Evolutionary conservation across 1,284 basidiomycete genomes (phyloP).

Genomic region (Marasmius sp.): DNA sequence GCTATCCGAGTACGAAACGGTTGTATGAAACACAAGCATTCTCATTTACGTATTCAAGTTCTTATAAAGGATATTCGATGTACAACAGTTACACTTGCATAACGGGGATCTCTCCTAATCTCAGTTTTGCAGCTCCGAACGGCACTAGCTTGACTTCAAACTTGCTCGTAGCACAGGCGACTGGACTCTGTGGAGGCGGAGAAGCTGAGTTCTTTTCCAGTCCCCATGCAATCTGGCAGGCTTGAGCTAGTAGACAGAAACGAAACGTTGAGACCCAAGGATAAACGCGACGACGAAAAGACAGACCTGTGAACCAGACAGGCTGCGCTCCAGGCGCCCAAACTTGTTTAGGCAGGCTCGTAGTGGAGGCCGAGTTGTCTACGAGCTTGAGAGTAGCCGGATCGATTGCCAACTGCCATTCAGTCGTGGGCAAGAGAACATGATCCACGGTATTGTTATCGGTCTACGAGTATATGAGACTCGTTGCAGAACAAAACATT

Average conservation of each 20-base stretch:
- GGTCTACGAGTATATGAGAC: conserved; percentile 6
- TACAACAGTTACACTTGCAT: conserved; percentile 18
- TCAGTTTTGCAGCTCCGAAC: conserved; percentile 36
- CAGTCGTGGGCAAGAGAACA: conserved; percentile 33
- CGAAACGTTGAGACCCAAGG: neutral
- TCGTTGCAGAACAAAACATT: neutral
- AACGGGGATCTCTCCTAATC: conserved; percentile 38
- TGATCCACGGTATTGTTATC: conserved; percentile 37
- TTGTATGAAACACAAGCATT: neutral
- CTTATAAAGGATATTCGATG: neutral
- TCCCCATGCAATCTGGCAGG: conserved; percentile 37
- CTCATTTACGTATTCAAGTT: neutral
- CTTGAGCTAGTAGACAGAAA: conserved; percentile 19
- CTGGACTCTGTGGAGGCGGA: conserved; percentile 33
- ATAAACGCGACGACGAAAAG: neutral
- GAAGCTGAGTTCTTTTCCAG: conserved; percentile 31
- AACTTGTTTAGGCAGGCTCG: conserved; percentile 31
- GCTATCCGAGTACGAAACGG: neutral
- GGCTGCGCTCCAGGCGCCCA: conserved; percentile 37
- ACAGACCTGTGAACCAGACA: conserved; percentile 31
- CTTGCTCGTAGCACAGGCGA: conserved; percentile 25
- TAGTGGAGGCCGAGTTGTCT: conserved; percentile 25
- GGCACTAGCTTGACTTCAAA: conserved; percentile 36
- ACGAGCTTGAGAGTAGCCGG: conserved; percentile 31
- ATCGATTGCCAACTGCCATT: conserved; percentile 39